A percentile compares a stretch with the other conserved stretches of the same genome.
phyloP scores from a whole-genome alignment of 257 asterid species.

The Catharanthus roseus region DNA sequence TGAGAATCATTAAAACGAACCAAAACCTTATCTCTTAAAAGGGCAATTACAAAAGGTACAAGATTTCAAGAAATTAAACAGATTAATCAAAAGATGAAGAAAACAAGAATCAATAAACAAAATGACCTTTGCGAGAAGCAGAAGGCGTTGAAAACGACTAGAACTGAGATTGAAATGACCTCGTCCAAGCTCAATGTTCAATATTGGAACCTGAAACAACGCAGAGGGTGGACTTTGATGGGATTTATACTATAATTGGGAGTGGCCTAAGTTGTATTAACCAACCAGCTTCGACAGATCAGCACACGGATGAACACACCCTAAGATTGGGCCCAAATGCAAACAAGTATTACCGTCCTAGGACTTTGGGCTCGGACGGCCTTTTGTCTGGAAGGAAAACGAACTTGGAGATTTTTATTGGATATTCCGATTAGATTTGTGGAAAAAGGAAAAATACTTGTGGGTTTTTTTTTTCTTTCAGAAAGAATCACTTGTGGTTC shows the following conservation, averaged over 20 bases:
- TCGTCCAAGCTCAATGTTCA: neutral
- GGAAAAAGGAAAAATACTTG: too few relatives aligned
- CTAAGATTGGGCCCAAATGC: neutral
- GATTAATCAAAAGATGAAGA: neutral
- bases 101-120: neutral
- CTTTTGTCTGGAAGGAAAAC: too few relatives aligned
- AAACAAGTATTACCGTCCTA: too few relatives aligned
- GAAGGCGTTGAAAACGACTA: neutral
- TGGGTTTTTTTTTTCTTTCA: too few relatives aligned
- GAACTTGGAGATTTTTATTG: neutral
- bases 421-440: neutral
- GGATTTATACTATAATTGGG: neutral
- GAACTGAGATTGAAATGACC: neutral
- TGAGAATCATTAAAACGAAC: neutral
- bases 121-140: neutral
- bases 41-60: neutral
- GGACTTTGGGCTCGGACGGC: too few relatives aligned
- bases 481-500: too few relatives aligned
- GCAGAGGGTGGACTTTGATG: neutral
- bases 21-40: neutral
- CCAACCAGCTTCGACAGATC: slow-evolving; percentile 6
- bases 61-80: neutral
- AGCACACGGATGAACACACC: slow-evolving; percentile 8
- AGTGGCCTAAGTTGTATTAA: neutral
- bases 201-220: too few relatives aligned